Conservation (phyloP, 306 rosid species). For the Elaeagnus macrophylla region DNA sequence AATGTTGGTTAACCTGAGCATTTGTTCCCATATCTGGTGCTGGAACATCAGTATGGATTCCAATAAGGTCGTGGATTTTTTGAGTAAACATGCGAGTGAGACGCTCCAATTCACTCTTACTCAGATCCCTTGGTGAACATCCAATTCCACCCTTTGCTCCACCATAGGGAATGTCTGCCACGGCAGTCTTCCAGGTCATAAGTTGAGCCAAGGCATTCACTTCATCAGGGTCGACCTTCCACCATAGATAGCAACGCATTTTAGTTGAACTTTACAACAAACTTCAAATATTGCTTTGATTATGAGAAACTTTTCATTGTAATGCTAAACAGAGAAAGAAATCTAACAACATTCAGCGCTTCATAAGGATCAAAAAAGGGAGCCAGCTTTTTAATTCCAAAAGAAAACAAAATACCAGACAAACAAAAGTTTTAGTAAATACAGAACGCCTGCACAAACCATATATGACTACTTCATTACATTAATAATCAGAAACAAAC, state of each 20-base stretch:
- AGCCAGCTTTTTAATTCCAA: too few species aligned
- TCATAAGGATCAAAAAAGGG: too few species aligned
- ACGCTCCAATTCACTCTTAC: slow-evolving; percentile 48
- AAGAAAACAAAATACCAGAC: too few species aligned
- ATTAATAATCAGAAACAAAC: too few species aligned
- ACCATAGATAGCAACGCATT: slow-evolving; percentile 4
- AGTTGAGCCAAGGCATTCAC: slow-evolving; percentile 62
- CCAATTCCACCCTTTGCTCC: slow-evolving; percentile 74
- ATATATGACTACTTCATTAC: too few species aligned
- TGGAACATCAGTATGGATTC: slow-evolving; percentile 54
- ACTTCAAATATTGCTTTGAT: not conserved
- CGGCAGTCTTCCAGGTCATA: slow-evolving; percentile 73
- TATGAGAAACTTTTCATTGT: not conserved
- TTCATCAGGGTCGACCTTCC: slow-evolving; percentile 65
- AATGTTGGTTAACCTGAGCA: slow-evolving; percentile 28
- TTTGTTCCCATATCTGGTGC: slow-evolving; percentile 70
- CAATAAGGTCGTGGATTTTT: slow-evolving; percentile 56
- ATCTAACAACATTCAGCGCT: not conserved
- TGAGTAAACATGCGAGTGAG: slow-evolving; percentile 58
- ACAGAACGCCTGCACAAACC: too few species aligned
- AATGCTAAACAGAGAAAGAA: not conserved
- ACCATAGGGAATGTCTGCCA: slow-evolving; percentile 56
- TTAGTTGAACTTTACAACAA: slow-evolving; percentile 1
- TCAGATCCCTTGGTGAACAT: slow-evolving; percentile 43
- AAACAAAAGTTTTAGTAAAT: too few species aligned